Base-by-base conservation (phyloP, 2,329 filamentous ascomycete species). In the Fusarium albosuccineum region DNA sequence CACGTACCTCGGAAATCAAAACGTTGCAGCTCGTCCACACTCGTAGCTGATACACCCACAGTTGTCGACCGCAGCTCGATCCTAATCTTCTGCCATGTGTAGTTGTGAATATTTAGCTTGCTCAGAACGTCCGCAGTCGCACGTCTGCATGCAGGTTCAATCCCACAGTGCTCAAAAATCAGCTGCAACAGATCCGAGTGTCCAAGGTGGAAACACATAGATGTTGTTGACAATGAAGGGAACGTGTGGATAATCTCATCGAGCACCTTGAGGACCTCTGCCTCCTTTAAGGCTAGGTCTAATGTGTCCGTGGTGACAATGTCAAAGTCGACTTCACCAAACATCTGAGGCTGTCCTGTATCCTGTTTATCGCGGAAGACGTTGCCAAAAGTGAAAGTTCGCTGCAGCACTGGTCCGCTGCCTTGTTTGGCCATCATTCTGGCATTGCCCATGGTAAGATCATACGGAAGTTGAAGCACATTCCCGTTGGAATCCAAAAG, bases 311-410 rank as follows among this genome's bases (percentile, higher is more conserved):
- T 87, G 1, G 94, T 95, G n/a, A 97, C 87, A 62, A 99, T 94
- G 78, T 99, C 96, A 76, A 98, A 99, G 76, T 98, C 94, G 3
- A 97, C 94, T 75, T 98, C 96, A 9, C 92, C 91, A 75, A 93
- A 91, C 73, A 91, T 91, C 58, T 87, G 86, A 7, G 96, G 96
- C 70, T 97, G 92, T 3, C 93, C 92, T 8, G 93, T 94, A 57
- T 89, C 90, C 49, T 89, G 84, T 45, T 87, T 89, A 67, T 97
- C 92, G 40, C 96, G 88, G 75, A 93, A 98, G 1, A 98, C 94
- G 34, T 86, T 91, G 7, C 94, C 94, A 76, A 99, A 97, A 0
- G 92, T 89, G 77, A 93, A 97, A 0, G 92, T 92, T 68, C 93
- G 92, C 68, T 92, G 88, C 6, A 93, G 80, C 1, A 88, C 83